phyloP scores from a whole-genome alignment of 1,284 basidiomycete genomes.

The Singerocomus rubriflavus region DNA sequence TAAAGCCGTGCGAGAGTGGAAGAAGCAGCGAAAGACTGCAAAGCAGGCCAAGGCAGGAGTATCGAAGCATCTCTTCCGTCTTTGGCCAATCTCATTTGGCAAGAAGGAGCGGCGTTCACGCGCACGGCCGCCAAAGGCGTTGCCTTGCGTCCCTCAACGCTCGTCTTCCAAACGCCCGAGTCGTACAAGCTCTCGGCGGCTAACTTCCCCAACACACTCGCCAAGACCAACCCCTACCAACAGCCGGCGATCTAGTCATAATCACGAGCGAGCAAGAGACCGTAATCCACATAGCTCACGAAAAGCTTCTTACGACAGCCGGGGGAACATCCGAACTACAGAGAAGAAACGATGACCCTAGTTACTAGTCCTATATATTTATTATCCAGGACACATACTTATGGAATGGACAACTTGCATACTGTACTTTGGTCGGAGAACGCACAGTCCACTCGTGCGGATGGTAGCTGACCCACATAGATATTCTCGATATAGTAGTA shows the following conservation, averaged over 20 bases:
- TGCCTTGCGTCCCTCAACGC: constrained; percentile 8
- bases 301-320: constrained; percentile 21
- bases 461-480: background rate
- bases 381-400: constrained; percentile 23
- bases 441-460: background rate
- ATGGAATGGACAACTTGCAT: constrained; percentile 14
- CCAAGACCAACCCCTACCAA: constrained; percentile 13
- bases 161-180: constrained; percentile 13
- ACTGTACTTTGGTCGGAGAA: background rate
- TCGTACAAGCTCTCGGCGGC: constrained; percentile 11
- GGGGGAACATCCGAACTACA: constrained; percentile 1
- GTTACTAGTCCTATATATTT: constrained; percentile 18
- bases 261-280: constrained; percentile 6
- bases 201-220: constrained; percentile 15
- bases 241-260: constrained; percentile 23
- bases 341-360: constrained; percentile 9
- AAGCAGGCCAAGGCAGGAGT: constrained; percentile 16
- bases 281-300: constrained; percentile 14
- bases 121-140: constrained; percentile 6
- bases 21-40: constrained; percentile 25
- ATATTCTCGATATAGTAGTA: background rate
- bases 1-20: constrained; percentile 29
- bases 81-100: constrained; percentile 19
- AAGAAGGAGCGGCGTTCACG: constrained; percentile 14
- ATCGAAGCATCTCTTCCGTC: constrained; percentile 11